These are phyloP conservation scores for Taphrina betulina DNA, from an alignment of 1,139 yeast genomes.

Conservation along the genomic window DNA sequence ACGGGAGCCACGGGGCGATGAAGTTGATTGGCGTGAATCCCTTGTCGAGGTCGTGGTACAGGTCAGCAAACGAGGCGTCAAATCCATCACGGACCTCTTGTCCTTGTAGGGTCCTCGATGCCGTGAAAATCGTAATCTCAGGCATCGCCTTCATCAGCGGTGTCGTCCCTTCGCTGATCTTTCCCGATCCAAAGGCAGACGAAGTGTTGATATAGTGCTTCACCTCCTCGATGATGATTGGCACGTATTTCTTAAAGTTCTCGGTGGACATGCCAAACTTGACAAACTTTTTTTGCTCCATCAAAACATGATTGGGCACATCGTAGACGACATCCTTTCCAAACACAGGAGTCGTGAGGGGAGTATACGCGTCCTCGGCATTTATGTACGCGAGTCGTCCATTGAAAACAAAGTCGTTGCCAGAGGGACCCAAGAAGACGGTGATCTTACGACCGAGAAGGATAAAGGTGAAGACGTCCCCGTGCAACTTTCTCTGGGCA, in stretches of 20 bases:
- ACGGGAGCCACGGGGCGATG: constrained; percentile 89
- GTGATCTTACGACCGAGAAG: constrained; percentile 91
- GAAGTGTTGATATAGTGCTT: constrained; percentile 59
- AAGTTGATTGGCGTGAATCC: constrained; percentile 96
- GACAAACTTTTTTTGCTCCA: constrained; percentile 98
- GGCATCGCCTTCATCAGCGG: constrained; percentile 86
- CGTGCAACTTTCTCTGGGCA: constrained; percentile 49
- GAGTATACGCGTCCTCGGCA: constrained; percentile 94
- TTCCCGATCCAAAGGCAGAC: constrained; percentile 47
- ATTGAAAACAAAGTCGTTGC: constrained; percentile 93
- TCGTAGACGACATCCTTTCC: constrained; percentile 97
- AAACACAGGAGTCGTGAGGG: constrained; percentile 93
- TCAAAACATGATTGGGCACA: constrained; percentile 86
- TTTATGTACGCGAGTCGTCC: constrained; percentile 86
- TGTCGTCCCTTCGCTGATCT: constrained; percentile 52
- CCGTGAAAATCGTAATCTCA: constrained; percentile 93
- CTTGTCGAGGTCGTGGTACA: constrained; percentile 88
- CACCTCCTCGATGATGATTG: constrained; percentile 78
- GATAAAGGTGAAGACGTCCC: constrained; percentile 88
- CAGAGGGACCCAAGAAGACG: constrained; percentile 93
- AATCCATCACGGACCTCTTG: constrained; percentile 84
- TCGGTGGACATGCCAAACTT: constrained; percentile 84
- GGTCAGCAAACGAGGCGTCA: constrained; percentile 76
- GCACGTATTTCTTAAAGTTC: constrained; percentile 81
- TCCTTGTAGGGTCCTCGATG: constrained; percentile 86